phyloP scores from a whole-genome alignment of 2,329 filamentous ascomycete genomes.

The Hymenotorrendiella dingleyae region DNA sequence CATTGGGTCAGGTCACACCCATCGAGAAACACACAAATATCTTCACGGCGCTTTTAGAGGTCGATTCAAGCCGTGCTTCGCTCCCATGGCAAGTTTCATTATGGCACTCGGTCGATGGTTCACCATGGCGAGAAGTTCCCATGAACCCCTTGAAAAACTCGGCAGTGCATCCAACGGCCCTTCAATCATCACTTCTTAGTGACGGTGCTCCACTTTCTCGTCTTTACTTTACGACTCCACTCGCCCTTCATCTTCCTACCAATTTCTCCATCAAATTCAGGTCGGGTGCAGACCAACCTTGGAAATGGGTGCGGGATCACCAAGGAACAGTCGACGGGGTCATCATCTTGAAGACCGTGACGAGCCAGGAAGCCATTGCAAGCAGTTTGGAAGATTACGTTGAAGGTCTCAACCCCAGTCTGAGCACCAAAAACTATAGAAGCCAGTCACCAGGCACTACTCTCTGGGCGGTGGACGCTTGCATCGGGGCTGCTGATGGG shows the following conservation, averaged over 20 bases:
- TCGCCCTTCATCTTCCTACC: conserved; percentile 44
- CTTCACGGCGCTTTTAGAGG: conserved; percentile 67
- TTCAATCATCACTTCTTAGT: conserved; percentile 38
- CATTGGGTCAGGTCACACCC: conserved; percentile 68
- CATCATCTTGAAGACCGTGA: conserved; percentile 45
- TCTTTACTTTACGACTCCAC: conserved; percentile 48
- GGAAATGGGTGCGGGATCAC: conserved; percentile 67
- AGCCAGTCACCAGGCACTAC: conserved; percentile 64
- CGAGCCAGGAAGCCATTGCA: conserved; percentile 21
- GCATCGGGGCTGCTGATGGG: conserved; percentile 49
- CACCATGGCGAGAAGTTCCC: conserved; percentile 42
- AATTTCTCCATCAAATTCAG: conserved; percentile 71
- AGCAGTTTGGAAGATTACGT: conserved; percentile 43
- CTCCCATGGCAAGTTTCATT: conserved; percentile 66
- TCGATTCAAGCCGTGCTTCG: conserved; percentile 46
- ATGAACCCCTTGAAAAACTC: conserved; percentile 30
- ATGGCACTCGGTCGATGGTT: conserved; percentile 64
- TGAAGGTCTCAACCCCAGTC: conserved; percentile 47
- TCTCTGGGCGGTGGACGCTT: conserved; percentile 62
- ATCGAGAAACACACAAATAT: conserved; percentile 42
- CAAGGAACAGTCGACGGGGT: conserved; percentile 58
- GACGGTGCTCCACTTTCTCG: conserved; percentile 31
- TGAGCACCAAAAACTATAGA: conserved; percentile 46
- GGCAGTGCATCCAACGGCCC: conserved; percentile 38
- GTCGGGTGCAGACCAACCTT: conserved; percentile 43